These are phyloP conservation scores for Chaetomium globosum DNA, from an alignment of 2,329 filamentous ascomycete species.

Conservation along the genomic window DNA sequence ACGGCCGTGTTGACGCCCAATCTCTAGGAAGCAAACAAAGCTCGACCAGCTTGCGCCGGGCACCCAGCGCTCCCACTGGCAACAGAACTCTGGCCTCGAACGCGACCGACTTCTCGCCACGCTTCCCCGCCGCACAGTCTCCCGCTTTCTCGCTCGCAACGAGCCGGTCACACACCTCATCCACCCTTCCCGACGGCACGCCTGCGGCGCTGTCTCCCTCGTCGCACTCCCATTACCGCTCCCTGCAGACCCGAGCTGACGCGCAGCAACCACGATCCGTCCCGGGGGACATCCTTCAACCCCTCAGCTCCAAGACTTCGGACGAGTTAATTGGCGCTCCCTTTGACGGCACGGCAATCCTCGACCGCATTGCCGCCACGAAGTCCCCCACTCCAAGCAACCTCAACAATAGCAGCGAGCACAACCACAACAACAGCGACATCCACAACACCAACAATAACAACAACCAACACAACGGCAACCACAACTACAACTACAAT, in stretches of 20 bases:
- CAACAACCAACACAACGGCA: slow-evolving; percentile 10
- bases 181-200: slow-evolving; percentile 51
- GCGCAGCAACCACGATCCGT: slow-evolving; percentile 27
- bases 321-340: slow-evolving; percentile 67
- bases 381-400: slow-evolving; percentile 43
- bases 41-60: slow-evolving; percentile 63
- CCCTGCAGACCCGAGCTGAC: slow-evolving; percentile 24
- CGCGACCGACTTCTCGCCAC: slow-evolving; percentile 55
- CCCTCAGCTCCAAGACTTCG: slow-evolving; percentile 51
- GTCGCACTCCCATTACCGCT: slow-evolving; percentile 28
- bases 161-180: slow-evolving; percentile 51
- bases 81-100: slow-evolving; percentile 50
- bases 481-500: slow-evolving; percentile 12
- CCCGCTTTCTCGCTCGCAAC: slow-evolving; percentile 32
- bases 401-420: slow-evolving; percentile 10
- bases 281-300: slow-evolving; percentile 33
- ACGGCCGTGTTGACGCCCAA: slow-evolving; percentile 58
- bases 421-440: slow-evolving; percentile 9
- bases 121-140: slow-evolving; percentile 42
- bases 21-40: slow-evolving; percentile 65
- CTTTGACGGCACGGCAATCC: slow-evolving; percentile 65
- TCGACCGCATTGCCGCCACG: slow-evolving; percentile 61
- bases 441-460: slow-evolving; percentile 7
- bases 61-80: slow-evolving; percentile 61
- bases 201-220: slow-evolving; percentile 43